These are phyloP conservation scores for Porcisia deanei DNA, from an alignment of 208 protist species.

Conservation along the genomic window DNA sequence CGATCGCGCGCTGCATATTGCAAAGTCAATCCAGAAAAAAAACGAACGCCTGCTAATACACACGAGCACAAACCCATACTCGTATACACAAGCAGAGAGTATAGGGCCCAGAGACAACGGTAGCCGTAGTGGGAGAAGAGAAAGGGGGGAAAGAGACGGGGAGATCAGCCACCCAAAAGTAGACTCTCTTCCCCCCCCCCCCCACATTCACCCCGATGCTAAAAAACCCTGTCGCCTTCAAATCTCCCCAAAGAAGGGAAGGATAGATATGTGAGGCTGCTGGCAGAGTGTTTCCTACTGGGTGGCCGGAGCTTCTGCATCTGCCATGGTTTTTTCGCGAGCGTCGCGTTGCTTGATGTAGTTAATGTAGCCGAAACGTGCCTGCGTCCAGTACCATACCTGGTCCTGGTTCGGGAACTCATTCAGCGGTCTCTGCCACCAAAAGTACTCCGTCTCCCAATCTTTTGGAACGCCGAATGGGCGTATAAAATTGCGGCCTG, in stretches of 20 bases:
- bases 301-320: slow-evolving; percentile 32
- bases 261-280: neutral
- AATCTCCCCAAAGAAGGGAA: neutral
- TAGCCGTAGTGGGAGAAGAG: no score
- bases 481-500: slow-evolving; percentile 63
- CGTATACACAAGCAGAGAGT: no score
- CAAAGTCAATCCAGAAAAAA: no score
- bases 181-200: no score
- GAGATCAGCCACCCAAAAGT: no score
- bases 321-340: slow-evolving; percentile 52
- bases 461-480: slow-evolving; percentile 80
- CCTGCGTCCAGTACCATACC: slow-evolving; percentile 79
- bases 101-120: no score
- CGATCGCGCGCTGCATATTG: no score
- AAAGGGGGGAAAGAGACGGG: no score
- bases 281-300: neutral
- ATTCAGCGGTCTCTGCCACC: slow-evolving; percentile 88
- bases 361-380: slow-evolving; percentile 83
- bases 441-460: slow-evolving; percentile 72
- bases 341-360: slow-evolving; percentile 81
- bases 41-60: no score
- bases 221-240: neutral
- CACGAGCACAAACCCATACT: no score
- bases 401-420: slow-evolving; percentile 86
- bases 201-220: no score